Base-by-base conservation (phyloP, 1,139 yeast genomes). In the Sugiyamaella pinicola region DNA sequence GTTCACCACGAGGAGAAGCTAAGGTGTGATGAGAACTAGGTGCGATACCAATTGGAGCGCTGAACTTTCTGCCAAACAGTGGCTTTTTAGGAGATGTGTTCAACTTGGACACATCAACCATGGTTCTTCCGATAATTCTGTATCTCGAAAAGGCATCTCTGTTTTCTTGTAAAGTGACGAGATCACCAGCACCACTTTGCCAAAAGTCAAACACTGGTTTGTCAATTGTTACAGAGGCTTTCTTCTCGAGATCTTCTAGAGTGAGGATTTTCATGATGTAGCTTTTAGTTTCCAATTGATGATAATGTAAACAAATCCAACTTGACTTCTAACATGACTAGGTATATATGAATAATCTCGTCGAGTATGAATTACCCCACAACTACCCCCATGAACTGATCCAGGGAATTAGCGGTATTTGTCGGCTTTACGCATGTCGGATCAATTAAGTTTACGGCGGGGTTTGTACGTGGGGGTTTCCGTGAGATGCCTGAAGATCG, bases 1-100 rank as follows among this genome's bases (percentile, higher is more conserved):
- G 70, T 62, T 83, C 88, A 1, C 86, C 88, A 41, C 81, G 83
- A 0, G 79, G 78, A 58, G 79, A 81, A 1, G 86, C 87, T 67
- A 81, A 73, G 53, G 73, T 76, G 33, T 85, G 84, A 58, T 82
- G 78, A 0, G 86, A 86, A 24, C 84, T 78, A 1, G 87, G 87
- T 12, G 86, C 80, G 50, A 82, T 73, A 56, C 84, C 84, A 60
- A 83, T 76, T 5, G 88, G 88, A 2, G 77, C 74, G 15, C 69
- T 66, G 17, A 72, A 69, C 22, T 66, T 64, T 21, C 64, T 56
- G 15, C 82, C 82, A 46, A 78, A 69, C 63, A 79, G 51, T 17
- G 47, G 41, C 34, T 37, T 50, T 47, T 49, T 69, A 10, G 79
- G 74, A 29, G 70, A 61, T 9, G 74, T 61, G 47, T 72, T 71